Base-by-base conservation (phyloP, 2,329 filamentous ascomycete genomes). In the Ascocoryne sarcoides region DNA sequence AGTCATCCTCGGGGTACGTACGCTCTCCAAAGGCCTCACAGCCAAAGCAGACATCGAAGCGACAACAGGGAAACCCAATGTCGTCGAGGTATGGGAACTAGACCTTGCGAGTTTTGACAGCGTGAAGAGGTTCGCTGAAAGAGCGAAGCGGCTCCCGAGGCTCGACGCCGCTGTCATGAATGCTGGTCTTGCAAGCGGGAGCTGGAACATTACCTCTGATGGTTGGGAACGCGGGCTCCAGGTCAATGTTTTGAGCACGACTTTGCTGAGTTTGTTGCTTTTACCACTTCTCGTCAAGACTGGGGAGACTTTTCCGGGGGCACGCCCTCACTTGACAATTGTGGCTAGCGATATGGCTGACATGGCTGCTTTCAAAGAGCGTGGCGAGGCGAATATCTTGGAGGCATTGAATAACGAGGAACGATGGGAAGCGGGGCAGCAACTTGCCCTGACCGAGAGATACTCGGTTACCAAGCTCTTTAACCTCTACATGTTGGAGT, bases 161-260 rank as follows among this genome's bases (percentile, higher is more conserved):
- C 43, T 74, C 2, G 68, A 74, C 48, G 60, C 63, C 18, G 56
- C 66, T 26, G 49, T 70, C 17, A 58, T 61, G 37, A 74, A 53
- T 33, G 49, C 53, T 9, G 47, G 47, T 10, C 35, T 53, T 14
- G 47, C 38, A 17, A 43, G 30, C 3, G 23, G 19, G 4, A 20
- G 41, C 4, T 52, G 30, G 19, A 38, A 37, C 19, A 4, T 41
- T 36, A 40, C 29, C 20, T 33, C 43, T 15, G 51, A 53, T 10
- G 51, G 48, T 1, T 47, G 33, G 16, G 47, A 55, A 31, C 41
- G 36, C 10, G 37, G 40, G 14, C 28, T 55, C n/a, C 43, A 50
- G 12, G 45, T 53, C 26, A 51, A 55, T 42, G 47, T 48, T 4
- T 18, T 53, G 7, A 36, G 34, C 10, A 56, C 46, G 8, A 37